A percentile compares a stretch with the other conserved stretches of the same genome.
phyloP scores from a whole-genome alignment of 1,284 basidiomycete genomes.

The Cryptococcus sp. region DNA sequence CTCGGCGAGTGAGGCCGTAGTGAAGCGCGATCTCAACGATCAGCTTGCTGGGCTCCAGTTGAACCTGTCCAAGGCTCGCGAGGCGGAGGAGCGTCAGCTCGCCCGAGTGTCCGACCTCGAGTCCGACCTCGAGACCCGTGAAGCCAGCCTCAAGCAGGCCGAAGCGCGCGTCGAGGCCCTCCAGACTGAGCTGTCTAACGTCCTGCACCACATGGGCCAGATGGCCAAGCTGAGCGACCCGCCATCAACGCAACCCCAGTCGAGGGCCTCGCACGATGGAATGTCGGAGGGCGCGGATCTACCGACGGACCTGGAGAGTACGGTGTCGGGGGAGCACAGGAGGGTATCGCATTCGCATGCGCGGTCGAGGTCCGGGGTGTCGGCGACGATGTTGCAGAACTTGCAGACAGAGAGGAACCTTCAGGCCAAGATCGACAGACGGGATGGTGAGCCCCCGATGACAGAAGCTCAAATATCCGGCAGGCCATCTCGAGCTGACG shows the following conservation, averaged over 20 bases:
- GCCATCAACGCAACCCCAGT: not conserved
- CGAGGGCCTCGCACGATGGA: not conserved
- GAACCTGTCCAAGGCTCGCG: slow-evolving; percentile 1
- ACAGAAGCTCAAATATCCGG: not conserved
- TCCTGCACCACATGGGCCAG: slow-evolving; percentile 16
- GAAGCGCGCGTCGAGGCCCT: slow-evolving; percentile 9
- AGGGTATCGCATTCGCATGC: slow-evolving; percentile 9
- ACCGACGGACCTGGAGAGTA: slow-evolving; percentile 9
- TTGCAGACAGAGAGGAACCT: slow-evolving; percentile 12
- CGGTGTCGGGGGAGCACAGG: not conserved
- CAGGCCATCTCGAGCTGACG: not conserved
- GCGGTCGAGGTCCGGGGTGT: slow-evolving; percentile 12
- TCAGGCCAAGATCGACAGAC: slow-evolving; percentile 11
- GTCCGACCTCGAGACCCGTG: not conserved
- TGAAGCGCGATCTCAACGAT: not conserved
- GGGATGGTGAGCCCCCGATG: slow-evolving; percentile 10
- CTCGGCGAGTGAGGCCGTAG: slow-evolving; percentile 6
- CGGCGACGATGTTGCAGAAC: slow-evolving; percentile 9
- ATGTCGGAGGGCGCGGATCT: slow-evolving; percentile 1
- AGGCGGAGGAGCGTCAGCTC: slow-evolving; percentile 1
- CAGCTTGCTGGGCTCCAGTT: slow-evolving; percentile 9
- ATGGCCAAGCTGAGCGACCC: slow-evolving; percentile 14
- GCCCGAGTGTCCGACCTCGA: slow-evolving; percentile 5
- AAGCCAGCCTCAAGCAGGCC: slow-evolving; percentile 1
- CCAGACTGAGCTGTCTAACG: slow-evolving; percentile 14